Conservation (phyloP, 129 eudicot species). For the Logfia minima region DNA sequence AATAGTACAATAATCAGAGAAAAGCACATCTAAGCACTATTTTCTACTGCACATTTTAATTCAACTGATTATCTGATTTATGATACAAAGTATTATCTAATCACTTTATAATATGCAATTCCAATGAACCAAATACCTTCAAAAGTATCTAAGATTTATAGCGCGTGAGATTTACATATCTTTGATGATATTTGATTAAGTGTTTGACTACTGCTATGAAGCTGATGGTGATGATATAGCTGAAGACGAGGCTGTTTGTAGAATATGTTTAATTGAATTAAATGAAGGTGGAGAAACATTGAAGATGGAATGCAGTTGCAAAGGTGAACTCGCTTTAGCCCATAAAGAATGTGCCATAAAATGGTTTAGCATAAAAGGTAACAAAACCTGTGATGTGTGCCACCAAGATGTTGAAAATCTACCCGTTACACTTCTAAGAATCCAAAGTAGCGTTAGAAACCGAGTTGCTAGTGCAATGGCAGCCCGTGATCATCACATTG, state of each 20-base stretch:
- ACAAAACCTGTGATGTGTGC: constrained; percentile 92
- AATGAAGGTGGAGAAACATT: constrained; percentile 91
- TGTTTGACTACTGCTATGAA: constrained; percentile 16
- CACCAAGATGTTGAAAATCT: constrained; percentile 84
- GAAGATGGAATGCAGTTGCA: constrained; percentile 96
- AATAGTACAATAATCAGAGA: background rate
- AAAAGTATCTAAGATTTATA: constrained; percentile 1
- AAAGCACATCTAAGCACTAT: background rate
- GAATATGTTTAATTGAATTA: constrained; percentile 89
- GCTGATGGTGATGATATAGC: constrained; percentile 86
- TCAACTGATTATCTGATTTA: too few species aligned
- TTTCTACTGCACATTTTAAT: background rate
- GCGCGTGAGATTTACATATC: background rate
- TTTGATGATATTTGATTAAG: constrained; percentile 7
- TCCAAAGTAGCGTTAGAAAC: constrained; percentile 45
- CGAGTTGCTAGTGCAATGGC: constrained; percentile 35
- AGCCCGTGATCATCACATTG: constrained; percentile 40
- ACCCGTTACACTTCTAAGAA: constrained; percentile 76
- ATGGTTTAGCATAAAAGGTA: constrained; percentile 97
- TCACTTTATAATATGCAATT: background rate
- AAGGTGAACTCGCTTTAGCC: constrained; percentile 98
- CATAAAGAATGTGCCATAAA: constrained; percentile 92
- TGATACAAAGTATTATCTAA: background rate
- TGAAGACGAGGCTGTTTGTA: constrained; percentile 97
- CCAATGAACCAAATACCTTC: background rate